Percentiles rank a stretch among this genome's conserved stretches.
Conservation (phyloP, 1,284 basidiomycete genomes). For the Xerocomus minutiporus region DNA sequence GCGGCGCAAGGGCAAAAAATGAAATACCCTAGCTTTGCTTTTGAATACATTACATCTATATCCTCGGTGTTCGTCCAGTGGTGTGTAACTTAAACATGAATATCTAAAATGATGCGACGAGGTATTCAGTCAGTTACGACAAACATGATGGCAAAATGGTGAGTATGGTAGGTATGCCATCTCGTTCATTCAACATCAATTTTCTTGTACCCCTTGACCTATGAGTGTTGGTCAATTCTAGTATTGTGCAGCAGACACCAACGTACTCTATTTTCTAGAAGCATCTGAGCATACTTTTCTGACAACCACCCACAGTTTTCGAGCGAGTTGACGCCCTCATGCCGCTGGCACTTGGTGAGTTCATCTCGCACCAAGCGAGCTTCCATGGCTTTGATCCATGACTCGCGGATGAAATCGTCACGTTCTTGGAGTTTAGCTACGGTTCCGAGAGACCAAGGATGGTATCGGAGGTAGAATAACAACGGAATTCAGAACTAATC, state of each 20-base stretch:
- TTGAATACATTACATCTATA: slow-evolving; percentile 2
- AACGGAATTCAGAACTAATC: neutral
- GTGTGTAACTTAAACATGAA: neutral
- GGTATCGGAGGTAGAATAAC: neutral
- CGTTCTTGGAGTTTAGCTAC: slow-evolving; percentile 62
- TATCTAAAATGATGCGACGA: neutral
- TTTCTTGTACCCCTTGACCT: slow-evolving; percentile 55
- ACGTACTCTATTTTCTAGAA: slow-evolving; percentile 82
- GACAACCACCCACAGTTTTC: slow-evolving; percentile 87
- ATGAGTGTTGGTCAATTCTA: slow-evolving; percentile 9
- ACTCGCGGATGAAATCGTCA: slow-evolving; percentile 81
- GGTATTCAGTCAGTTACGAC: neutral
- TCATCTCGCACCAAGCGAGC: slow-evolving; percentile 86
- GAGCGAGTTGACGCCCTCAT: slow-evolving; percentile 89
- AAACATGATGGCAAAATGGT: neutral
- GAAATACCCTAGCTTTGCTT: slow-evolving; percentile 6
- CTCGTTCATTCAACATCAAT: slow-evolving; percentile 36
- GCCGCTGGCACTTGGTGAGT: slow-evolving; percentile 86
- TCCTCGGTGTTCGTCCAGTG: neutral
- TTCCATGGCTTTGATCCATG: slow-evolving; percentile 95
- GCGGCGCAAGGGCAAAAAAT: slow-evolving; percentile 60
- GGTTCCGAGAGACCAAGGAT: neutral
- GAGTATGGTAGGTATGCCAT: neutral
- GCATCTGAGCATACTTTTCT: slow-evolving; percentile 80
- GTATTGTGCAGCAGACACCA: neutral